These are phyloP conservation scores for Ceratobasidium theobromae DNA, from an alignment of 1,284 basidiomycete genomes.

Conservation along the genomic window DNA sequence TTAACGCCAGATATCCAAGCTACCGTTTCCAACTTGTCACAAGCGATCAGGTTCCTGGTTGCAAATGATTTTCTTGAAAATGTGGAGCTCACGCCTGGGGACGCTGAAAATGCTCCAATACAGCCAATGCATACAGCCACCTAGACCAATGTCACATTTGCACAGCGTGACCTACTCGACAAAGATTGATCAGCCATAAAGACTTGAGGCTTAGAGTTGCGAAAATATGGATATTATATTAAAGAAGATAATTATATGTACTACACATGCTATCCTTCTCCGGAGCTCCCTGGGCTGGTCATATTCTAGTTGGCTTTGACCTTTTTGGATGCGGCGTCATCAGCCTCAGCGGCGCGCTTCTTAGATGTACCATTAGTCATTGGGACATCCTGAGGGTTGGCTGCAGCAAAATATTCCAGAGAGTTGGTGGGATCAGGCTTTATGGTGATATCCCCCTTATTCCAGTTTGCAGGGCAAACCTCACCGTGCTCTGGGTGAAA, in stretches of 20 bases:
- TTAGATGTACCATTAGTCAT: constrained; percentile 29
- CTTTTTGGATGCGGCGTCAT: constrained; percentile 24
- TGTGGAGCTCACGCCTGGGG: constrained; percentile 81
- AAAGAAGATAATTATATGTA: neutral
- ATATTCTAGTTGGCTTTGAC: constrained; percentile 21
- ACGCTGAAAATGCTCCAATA: constrained; percentile 69
- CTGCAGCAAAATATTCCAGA: constrained; percentile 66
- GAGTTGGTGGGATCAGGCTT: constrained; percentile 72
- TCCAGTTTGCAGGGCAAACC: constrained; percentile 90
- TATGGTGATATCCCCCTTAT: constrained; percentile 71
- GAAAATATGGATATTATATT: constrained; percentile 5
- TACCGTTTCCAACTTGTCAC: constrained; percentile 89
- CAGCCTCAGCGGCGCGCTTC: constrained; percentile 25
- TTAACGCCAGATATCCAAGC: constrained; percentile 85
- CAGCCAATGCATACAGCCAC: constrained; percentile 51
- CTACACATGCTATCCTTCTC: neutral
- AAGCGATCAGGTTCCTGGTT: constrained; percentile 89
- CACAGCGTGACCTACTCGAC: neutral
- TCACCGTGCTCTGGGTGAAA: constrained; percentile 70
- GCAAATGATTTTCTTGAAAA: constrained; percentile 86
- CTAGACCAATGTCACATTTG: neutral
- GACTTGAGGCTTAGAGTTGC: too few relatives aligned
- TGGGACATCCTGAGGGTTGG: constrained; percentile 24
- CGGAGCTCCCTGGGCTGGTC: neutral
- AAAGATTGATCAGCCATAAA: too few relatives aligned